Base-by-base conservation (phyloP, 139 green algal genomes). In the Tetradesmus lagerheimii region DNA sequence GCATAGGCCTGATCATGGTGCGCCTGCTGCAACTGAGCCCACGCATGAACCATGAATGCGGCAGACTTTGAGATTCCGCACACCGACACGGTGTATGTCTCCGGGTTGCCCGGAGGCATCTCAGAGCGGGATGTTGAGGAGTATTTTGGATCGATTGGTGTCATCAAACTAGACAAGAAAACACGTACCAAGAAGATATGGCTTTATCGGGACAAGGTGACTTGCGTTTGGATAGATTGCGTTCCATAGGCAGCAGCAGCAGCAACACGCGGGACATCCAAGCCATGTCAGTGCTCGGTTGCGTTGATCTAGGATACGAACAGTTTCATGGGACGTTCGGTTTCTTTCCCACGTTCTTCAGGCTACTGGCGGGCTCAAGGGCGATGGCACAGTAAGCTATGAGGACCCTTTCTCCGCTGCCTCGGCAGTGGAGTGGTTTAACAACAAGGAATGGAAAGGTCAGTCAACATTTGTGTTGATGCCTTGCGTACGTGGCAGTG, bases 401-500 rank as follows among this genome's bases (percentile, higher is more conserved):
- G 96, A 98, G 18, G 97, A 99, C 88, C 95, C 97, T 3, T 98
- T 97, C 84, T 95, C 95, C 2, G 97, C 97, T 0, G 89, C 78
- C 23, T 96, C 92, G 0, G 96, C 96, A 2, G 94, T 97, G 29
- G 67, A 94, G n/a, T 99, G 96, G 96, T 99, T 98, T 84, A 93
- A 97, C 82, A 93, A 94, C 90, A 99, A 98, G 89, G 93, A 97
- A 1, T 98, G 94, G 86, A 95, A 96, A 90, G 96, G 96, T 97
- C 75, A 66, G 78, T 11, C n/a, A n/a, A n/a, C n/a, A n/a, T n/a
- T 57, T 9, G 45, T 71, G 23, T 31, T 71, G 57, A 31, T 8
- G 23, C 18, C 20, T 8, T 9, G 23, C 25, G 57, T 8, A 71
- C 12, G 20, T 23, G 57, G n/a, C 12, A 71, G 15, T 31, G 8